A percentile compares a stretch with the other conserved stretches of the same genome.
These are phyloP conservation scores for Calocybe indica DNA, from an alignment of 768 basidiomycete species.

Conservation along the genomic window DNA sequence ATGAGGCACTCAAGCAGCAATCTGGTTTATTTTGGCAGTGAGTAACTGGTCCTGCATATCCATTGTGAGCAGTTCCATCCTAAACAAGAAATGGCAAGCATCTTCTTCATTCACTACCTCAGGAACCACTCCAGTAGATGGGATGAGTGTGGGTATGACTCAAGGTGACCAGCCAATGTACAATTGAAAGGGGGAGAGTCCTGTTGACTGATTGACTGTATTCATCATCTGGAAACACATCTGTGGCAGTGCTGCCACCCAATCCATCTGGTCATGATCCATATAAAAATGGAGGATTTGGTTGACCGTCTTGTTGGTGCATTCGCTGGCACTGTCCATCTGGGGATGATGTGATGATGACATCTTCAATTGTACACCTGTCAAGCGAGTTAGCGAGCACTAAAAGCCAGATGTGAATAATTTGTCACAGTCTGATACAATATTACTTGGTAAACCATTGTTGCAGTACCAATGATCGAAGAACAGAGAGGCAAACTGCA, in stretches of 20 bases:
- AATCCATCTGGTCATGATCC: constrained; percentile 24
- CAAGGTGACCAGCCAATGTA: constrained; percentile 14
- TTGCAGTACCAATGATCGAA: constrained; percentile 25
- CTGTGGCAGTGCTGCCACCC: too few relatives aligned
- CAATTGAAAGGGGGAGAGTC: constrained; percentile 27
- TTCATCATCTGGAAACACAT: constrained; percentile 30
- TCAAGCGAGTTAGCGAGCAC: too few relatives aligned
- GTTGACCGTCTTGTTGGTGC: constrained; percentile 25
- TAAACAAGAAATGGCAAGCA: background rate
- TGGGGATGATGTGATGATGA: constrained; percentile 33
- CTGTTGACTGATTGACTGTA: constrained; percentile 22
- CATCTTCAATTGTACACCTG: too few relatives aligned
- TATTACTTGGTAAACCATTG: constrained; percentile 21
- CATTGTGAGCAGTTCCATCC: constrained; percentile 7
- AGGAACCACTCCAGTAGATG: background rate
- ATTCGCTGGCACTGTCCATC: constrained; percentile 29
- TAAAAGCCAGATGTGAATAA: too few relatives aligned
- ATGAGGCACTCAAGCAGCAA: constrained; percentile 21
- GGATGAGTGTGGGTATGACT: constrained; percentile 18
- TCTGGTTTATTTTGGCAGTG: constrained; percentile 20
- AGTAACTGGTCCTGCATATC: constrained; percentile 27
- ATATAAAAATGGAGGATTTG: constrained; percentile 23
- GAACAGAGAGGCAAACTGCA: constrained; percentile 14
- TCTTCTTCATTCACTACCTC: background rate
- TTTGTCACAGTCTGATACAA: too few relatives aligned